These are phyloP conservation scores for Termitomyces sp. DNA, from an alignment of 768 basidiomycete species.

Conservation along the genomic window DNA sequence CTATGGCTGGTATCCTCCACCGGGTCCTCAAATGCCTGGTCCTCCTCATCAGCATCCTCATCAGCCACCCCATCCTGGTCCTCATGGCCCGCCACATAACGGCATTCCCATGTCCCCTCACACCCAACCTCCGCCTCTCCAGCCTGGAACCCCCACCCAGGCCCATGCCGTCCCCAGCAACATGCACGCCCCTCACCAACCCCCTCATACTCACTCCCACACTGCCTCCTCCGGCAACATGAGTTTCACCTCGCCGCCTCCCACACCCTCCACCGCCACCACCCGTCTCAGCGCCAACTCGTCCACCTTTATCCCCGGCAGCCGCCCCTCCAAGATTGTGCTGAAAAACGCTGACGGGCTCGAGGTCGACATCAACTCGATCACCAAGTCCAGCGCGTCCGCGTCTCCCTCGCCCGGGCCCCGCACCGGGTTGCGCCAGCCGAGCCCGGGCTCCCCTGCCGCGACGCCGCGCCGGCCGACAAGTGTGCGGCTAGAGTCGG, in stretches of 20 bases:
- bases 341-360: conserved; percentile 64
- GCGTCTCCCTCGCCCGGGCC: conserved; percentile 32
- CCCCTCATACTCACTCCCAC: conserved; percentile 43
- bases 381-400: conserved; percentile 44
- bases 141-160: conserved; percentile 69
- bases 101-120: conserved; percentile 70
- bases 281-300: conserved; percentile 62
- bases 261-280: conserved; percentile 57
- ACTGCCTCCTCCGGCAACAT: conserved; percentile 43
- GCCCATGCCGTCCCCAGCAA: conserved; percentile 50
- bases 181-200: conserved; percentile 43
- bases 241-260: conserved; percentile 57
- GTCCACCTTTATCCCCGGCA: conserved; percentile 60
- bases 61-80: conserved; percentile 44
- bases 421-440: conserved; percentile 30
- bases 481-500: conserved; percentile 63
- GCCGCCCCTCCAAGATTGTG: conserved; percentile 40
- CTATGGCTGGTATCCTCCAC: conserved; percentile 37
- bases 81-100: conserved; percentile 44
- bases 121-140: conserved; percentile 50
- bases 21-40: conserved; percentile 31
- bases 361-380: conserved; percentile 56
- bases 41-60: conserved; percentile 53
- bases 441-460: conserved; percentile 19
- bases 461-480: conserved; percentile 33